A percentile compares a stretch with the other conserved stretches of the same genome.
Evolutionary conservation across 2,329 filamentous ascomycete genomes (phyloP).

Genomic region (Colletotrichum agaves): DNA sequence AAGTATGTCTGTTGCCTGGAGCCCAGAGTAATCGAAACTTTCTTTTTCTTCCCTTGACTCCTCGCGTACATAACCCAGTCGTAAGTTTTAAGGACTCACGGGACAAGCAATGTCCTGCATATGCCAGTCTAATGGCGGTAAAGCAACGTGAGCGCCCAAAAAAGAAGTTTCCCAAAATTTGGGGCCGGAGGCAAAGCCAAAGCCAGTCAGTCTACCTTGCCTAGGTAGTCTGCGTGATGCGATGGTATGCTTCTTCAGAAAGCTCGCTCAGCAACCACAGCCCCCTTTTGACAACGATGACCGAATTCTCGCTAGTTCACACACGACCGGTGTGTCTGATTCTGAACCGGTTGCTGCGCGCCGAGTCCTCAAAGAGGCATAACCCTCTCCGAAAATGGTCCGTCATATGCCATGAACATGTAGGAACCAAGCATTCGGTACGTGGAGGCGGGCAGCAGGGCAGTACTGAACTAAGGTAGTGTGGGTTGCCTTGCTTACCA

Average conservation of each 20-base stretch:
- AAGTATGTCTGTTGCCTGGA: not conserved
- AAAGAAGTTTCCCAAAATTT: slow-evolving; percentile 1
- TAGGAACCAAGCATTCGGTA: not conserved
- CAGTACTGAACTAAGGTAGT: not conserved
- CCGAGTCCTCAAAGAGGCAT: slow-evolving; percentile 23
- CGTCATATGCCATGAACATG: slow-evolving; percentile 10
- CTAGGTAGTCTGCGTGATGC: not conserved
- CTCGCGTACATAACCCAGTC: slow-evolving; percentile 11
- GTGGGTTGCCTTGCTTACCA: slow-evolving; percentile 11
- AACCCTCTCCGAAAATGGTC: slow-evolving; percentile 11
- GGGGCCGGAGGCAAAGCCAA: slow-evolving; percentile 12
- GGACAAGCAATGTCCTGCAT: slow-evolving; percentile 22
- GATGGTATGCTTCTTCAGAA: not conserved
- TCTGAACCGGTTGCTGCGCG: not conserved
- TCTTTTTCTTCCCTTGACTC: slow-evolving; percentile 11
- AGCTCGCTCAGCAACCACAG: slow-evolving; percentile 16
- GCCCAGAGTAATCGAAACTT: slow-evolving; percentile 7
- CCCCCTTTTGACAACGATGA: slow-evolving; percentile 14
- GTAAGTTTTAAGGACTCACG: slow-evolving; percentile 4
- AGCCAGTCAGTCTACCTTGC: not conserved
- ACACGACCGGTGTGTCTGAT: slow-evolving; percentile 11
- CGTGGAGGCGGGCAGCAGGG: slow-evolving; percentile 28
- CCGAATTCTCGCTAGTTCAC: slow-evolving; percentile 1
- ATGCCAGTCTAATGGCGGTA: slow-evolving; percentile 7
- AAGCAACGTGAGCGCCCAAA: slow-evolving; percentile 13